Evolutionary conservation across 225 moss, liverwort and hornwort species (phyloP).

Genomic region (Pseudisothecium myosuroides): DNA sequence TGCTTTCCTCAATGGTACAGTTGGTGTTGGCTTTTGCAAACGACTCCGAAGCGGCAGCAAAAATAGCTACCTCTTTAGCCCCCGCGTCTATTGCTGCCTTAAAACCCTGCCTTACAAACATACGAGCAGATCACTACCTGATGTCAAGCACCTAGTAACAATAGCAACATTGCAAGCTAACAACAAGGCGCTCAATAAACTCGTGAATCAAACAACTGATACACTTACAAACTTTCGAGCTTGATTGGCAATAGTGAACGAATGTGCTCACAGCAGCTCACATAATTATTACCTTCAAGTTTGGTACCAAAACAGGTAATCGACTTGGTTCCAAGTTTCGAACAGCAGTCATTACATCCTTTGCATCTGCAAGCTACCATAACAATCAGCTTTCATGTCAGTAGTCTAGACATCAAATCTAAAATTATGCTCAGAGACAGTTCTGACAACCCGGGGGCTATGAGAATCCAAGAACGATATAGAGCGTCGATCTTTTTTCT

Average conservation of each 20-base stretch:
- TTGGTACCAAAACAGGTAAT: constrained; percentile 87
- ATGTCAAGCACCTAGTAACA: neutral
- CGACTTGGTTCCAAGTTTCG: constrained; percentile 36
- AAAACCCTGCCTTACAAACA: constrained; percentile 52
- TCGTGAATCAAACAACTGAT: neutral
- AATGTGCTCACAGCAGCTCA: neutral
- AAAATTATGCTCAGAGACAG: neutral
- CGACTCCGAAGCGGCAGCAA: constrained; percentile 95
- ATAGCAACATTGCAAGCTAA: neutral
- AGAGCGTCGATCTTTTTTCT: neutral
- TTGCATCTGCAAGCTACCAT: constrained; percentile 87
- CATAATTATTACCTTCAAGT: constrained; percentile 51
- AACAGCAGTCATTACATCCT: constrained; percentile 73
- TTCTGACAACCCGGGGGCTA: neutral
- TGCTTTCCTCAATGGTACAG: constrained; percentile 82
- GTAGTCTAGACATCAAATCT: neutral
- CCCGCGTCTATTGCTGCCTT: constrained; percentile 77
- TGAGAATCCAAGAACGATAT: neutral
- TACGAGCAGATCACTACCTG: neutral
- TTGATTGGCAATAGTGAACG: neutral
- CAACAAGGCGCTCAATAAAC: neutral
- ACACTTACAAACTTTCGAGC: neutral
- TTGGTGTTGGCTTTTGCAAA: constrained; percentile 85
- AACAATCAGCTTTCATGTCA: constrained; percentile 6
- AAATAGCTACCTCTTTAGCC: constrained; percentile 83